phyloP scores from a whole-genome alignment of 139 green algal species.

The Chlorella sp. region DNA sequence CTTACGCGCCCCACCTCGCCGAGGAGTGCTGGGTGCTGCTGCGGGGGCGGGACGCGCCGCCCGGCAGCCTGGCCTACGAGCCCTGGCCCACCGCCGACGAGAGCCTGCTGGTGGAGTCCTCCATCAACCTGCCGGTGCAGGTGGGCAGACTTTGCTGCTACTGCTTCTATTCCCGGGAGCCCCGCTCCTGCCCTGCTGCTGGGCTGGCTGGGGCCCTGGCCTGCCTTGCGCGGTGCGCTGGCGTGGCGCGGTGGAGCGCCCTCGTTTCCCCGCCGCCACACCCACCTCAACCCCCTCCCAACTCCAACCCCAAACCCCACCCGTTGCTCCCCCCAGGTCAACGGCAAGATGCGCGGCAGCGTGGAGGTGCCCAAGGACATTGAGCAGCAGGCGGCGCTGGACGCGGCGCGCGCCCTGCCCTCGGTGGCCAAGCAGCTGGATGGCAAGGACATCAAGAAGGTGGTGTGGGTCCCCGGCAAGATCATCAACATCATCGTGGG shows the following conservation, averaged over 20 bases:
- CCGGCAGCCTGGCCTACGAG: conserved; percentile 76
- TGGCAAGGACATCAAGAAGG: conserved; percentile 89
- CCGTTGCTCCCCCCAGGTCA: conserved; percentile 85
- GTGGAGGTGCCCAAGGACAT: conserved; percentile 72
- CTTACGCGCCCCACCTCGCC: conserved; percentile 95
- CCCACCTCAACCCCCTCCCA: no score
- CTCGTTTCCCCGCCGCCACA: no score
- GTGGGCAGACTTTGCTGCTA: conserved; percentile 37
- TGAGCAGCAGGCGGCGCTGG: conserved; percentile 74
- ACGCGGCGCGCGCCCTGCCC: conserved; percentile 45
- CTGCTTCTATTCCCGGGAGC: no score
- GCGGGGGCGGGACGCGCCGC: conserved; percentile 21
- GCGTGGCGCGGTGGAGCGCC: no score
- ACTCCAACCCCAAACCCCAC: no score
- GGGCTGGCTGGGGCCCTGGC: no score
- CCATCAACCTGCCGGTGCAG: conserved; percentile 84
- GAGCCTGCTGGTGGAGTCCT: conserved; percentile 80
- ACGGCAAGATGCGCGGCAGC: conserved; percentile 90
- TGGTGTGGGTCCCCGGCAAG: conserved; percentile 90
- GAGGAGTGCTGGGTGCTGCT: conserved; percentile 84
- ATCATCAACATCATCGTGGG: conserved; percentile 95
- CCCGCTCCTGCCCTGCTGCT: no score
- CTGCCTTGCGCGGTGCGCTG: no score
- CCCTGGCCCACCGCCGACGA: conserved; percentile 80
- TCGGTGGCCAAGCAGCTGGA: conserved; percentile 68